These are phyloP conservation scores for Pythium apleroticum DNA, from an alignment of 352 stramenopile species.

Conservation along the genomic window DNA sequence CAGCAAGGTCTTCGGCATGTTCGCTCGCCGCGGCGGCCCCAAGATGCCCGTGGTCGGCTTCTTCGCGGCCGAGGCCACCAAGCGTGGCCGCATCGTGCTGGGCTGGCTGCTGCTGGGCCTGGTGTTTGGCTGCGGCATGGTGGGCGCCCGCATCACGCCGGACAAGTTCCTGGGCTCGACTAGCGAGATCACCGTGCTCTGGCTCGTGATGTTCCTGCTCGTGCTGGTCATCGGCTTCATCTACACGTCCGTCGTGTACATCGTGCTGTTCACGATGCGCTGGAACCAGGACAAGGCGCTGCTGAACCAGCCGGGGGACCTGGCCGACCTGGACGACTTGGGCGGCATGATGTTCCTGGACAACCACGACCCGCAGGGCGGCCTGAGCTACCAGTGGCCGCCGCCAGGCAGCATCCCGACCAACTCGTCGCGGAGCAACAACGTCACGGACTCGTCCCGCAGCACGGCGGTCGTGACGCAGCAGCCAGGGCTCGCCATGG, in stretches of 20 bases:
- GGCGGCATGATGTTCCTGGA: conserved; percentile 20
- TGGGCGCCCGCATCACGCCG: conserved; percentile 34
- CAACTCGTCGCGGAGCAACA: conserved; percentile 16
- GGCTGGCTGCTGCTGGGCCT: conserved; percentile 33
- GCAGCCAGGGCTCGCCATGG: conserved; percentile 15
- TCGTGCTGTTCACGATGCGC: conserved; percentile 43
- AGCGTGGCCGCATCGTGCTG: conserved; percentile 39
- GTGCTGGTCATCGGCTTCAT: conserved; percentile 43
- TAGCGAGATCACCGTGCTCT: conserved; percentile 37
- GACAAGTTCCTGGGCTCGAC: conserved; percentile 42
- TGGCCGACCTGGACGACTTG: conserved; percentile 14
- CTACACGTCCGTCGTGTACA: conserved; percentile 40
- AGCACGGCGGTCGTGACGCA: conserved; percentile 20
- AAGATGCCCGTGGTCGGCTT: conserved; percentile 32
- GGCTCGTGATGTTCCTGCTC: conserved; percentile 48
- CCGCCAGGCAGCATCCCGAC: conserved; percentile 10
- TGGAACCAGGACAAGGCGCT: conserved; percentile 35
- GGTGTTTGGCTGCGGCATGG: conserved; percentile 37
- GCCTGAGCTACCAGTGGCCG: conserved; percentile 19
- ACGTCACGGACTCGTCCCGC: conserved; percentile 7
- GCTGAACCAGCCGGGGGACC: conserved; percentile 12
- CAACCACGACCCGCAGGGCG: conserved; percentile 6
- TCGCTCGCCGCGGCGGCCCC: conserved; percentile 37
- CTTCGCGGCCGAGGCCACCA: conserved; percentile 37
- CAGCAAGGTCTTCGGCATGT: conserved; percentile 44